Evolutionary conservation across 2,329 filamentous ascomycete genomes (phyloP), one percentile per base, ranked within the genome.

Genomic region (Phoma sp.): DNA sequence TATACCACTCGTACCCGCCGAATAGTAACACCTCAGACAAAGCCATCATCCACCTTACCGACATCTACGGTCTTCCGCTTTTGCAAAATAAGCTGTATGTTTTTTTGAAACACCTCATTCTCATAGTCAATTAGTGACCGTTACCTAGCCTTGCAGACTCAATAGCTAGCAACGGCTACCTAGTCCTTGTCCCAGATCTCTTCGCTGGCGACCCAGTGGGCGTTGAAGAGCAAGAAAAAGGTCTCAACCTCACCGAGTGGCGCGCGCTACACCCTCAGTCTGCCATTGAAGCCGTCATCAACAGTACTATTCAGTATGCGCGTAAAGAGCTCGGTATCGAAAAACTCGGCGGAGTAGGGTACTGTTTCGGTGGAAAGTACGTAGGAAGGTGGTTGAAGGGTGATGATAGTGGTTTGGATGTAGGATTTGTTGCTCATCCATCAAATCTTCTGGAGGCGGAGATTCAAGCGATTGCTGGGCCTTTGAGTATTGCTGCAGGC

Each of bases 321-420:
- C 81, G 82, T 53, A 77, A 80, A 46, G 87, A 92, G 71, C 77
- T 69, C 14, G 59, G 59, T 2, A 60, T 83, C 39, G 83, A 81
- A 66, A 84, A 82, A 60, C 75, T 91, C 30, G 89, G 83, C 3
- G 83, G 80, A 10, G 83, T 87, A 0, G 89, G 89, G 0, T 91
- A 91, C 76, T 92, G 89, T 75, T 89, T 91, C 61, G 89, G 89
- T 39, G 89, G 82, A 49, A 90, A 90, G 84, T 93, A 90, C 72
- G 84, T 91, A 21, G 80, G 83, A 39, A 85, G 89, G 23, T 87
- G 87, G 77, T 81, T 84, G 4, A 76, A 76, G 11, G 51, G 40
- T 7, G 57, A 77, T 48, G 85, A 84, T 55, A 78, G 57, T 7
- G 62, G 64, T 4, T 42, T 92, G 60, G 78, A 88, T 36, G 87